These are phyloP conservation scores for Barnettozyma wickerhamii DNA, from an alignment of 805 yeast species.

Conservation along the genomic window DNA sequence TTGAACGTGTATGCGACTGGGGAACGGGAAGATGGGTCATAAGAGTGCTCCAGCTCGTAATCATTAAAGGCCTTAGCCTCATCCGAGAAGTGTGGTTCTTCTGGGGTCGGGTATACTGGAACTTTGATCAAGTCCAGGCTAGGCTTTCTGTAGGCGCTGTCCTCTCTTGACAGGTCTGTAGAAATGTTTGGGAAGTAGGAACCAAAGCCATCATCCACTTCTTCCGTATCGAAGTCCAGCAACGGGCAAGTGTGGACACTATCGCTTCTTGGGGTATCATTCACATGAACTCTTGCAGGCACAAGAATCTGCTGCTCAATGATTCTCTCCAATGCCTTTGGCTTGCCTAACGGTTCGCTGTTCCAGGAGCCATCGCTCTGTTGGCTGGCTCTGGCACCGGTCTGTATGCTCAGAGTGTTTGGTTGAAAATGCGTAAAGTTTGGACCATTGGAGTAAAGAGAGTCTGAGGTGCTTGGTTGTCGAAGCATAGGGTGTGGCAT, in stretches of 20 bases:
- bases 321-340: neutral
- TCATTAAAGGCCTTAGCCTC: conserved; percentile 2
- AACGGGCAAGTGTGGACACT: neutral
- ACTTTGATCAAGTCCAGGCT: neutral
- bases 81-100: conserved; percentile 10
- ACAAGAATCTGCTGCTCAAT: neutral
- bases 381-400: no score
- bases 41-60: conserved; percentile 1
- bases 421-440: neutral
- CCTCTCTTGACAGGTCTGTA: neutral
- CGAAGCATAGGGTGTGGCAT: neutral
- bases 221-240: neutral
- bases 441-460: neutral
- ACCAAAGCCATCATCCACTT: neutral
- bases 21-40: neutral
- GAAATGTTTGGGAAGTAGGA: conserved; percentile 2
- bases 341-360: neutral
- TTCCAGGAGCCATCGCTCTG: neutral
- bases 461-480: neutral
- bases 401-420: neutral
- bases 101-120: conserved; percentile 13
- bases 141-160: neutral
- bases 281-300: neutral
- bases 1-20: neutral
- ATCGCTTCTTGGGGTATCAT: neutral